These are phyloP conservation scores for Ogataea paraovalis DNA, from an alignment of 805 yeast species.

Conservation along the genomic window DNA sequence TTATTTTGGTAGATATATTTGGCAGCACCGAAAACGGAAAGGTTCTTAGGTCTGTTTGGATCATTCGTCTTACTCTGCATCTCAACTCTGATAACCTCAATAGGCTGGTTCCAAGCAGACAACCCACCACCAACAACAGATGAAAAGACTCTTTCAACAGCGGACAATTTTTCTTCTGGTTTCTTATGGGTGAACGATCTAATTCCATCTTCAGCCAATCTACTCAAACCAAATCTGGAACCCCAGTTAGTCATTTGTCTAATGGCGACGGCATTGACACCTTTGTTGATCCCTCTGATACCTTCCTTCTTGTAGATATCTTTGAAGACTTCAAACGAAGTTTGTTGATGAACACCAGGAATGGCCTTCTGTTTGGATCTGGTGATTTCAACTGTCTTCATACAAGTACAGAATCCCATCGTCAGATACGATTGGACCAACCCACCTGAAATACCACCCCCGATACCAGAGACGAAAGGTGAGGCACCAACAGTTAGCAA, in stretches of 20 bases:
- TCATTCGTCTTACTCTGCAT: conserved; percentile 95
- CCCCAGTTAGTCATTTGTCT: conserved; percentile 99
- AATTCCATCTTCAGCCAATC: conserved; percentile 86
- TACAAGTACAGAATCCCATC: conserved; percentile 98
- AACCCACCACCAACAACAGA: conserved; percentile 95
- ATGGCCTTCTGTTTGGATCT: conserved; percentile 67
- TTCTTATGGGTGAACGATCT: conserved; percentile 54
- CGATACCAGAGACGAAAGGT: conserved; percentile 81
- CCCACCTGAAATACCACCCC: conserved; percentile 96
- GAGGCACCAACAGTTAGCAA: conserved; percentile 60
- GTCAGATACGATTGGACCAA: conserved; percentile 94
- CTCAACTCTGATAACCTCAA: conserved; percentile 95
- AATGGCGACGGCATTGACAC: conserved; percentile 98
- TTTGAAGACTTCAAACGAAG: conserved; percentile 81
- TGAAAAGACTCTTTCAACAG: conserved; percentile 78
- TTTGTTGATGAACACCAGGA: conserved; percentile 61
- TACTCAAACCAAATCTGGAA: conserved; percentile 87
- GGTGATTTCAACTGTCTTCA: conserved; percentile 98
- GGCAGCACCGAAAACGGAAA: conserved; percentile 71
- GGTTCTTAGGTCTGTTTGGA: conserved; percentile 92
- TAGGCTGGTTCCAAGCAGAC: conserved; percentile 98
- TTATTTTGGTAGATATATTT: conserved; percentile 77
- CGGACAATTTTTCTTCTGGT: conserved; percentile 58
- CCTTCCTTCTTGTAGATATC: conserved; percentile 86
- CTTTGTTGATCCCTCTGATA: conserved; percentile 90